A percentile compares a stretch with the other conserved stretches of the same genome.
Evolutionary conservation across 306 rosid species (phyloP).

Genomic region (Fagus sylvatica): DNA sequence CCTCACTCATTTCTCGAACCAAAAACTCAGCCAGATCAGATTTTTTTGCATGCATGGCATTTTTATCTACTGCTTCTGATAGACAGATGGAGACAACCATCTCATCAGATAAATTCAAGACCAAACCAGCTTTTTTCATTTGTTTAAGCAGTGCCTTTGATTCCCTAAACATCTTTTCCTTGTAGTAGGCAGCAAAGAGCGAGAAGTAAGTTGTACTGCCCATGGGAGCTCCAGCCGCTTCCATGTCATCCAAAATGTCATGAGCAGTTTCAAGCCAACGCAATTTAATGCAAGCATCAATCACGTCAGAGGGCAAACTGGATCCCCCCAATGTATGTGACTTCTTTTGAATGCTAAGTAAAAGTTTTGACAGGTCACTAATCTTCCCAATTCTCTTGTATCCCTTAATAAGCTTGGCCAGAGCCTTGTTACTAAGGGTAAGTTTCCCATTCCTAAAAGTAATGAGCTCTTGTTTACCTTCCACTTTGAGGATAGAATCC

Average conservation of each 20-base stretch:
- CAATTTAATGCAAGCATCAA: slow-evolving; percentile 65
- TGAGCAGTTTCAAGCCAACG: slow-evolving; percentile 92
- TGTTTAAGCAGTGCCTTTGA: slow-evolving; percentile 62
- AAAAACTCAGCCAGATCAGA: slow-evolving; percentile 48
- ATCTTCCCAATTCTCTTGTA: slow-evolving; percentile 50
- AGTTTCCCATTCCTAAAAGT: slow-evolving; percentile 38
- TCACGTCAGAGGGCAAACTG: slow-evolving; percentile 53
- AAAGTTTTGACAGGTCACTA: slow-evolving; percentile 38
- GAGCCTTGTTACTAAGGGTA: slow-evolving; percentile 54
- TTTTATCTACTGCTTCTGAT: background rate
- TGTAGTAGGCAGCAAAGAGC: slow-evolving; percentile 63
- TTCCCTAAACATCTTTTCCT: slow-evolving; percentile 57
- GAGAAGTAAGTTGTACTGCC: slow-evolving; percentile 33
- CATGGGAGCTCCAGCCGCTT: slow-evolving; percentile 46
- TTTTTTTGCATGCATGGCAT: background rate
- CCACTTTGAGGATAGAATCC: slow-evolving; percentile 68
- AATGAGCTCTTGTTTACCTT: slow-evolving; percentile 57
- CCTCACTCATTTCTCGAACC: slow-evolving; percentile 45
- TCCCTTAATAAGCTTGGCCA: slow-evolving; percentile 59
- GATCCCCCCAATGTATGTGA: slow-evolving; percentile 49
- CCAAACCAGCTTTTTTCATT: slow-evolving; percentile 33
- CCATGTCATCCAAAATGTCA: slow-evolving; percentile 81
- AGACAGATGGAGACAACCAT: background rate
- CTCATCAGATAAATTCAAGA: slow-evolving; percentile 22
- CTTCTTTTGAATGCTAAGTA: slow-evolving; percentile 44